Conservation (phyloP, 306 rosid genomes). For the Rosa rugosa region DNA sequence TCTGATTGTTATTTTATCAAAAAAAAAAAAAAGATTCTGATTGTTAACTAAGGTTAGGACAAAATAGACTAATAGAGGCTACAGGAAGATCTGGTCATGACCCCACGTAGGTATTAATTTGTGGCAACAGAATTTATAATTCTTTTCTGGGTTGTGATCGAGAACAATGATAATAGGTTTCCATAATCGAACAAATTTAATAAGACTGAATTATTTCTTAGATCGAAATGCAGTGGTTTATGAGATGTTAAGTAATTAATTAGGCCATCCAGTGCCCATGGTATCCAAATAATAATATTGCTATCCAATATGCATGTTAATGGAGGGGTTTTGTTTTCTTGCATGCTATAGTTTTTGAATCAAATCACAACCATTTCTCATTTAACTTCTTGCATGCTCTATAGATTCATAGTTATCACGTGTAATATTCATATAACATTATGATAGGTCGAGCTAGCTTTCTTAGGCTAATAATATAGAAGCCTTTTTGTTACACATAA, state of each 20-base stretch:
- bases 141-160: background rate
- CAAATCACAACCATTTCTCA: no score
- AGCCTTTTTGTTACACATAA: background rate
- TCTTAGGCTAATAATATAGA: background rate
- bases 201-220: background rate
- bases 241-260: background rate
- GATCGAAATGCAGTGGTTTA: background rate
- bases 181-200: background rate
- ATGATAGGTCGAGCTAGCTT: background rate
- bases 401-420: background rate
- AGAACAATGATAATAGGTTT: background rate
- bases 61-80: conserved; percentile 46
- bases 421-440: background rate
- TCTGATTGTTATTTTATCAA: conserved; percentile 45
- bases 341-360: background rate
- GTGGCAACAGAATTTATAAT: conserved; percentile 2
- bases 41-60: conserved; percentile 41
- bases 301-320: background rate
- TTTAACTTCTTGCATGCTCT: background rate
- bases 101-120: background rate
- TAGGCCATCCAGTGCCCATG: conserved; percentile 1
- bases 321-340: background rate
- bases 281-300: background rate
- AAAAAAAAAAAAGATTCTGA: conserved; percentile 40
- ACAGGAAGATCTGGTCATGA: conserved; percentile 35